phyloP scores from a whole-genome alignment of 805 yeast genomes.

The Schwanniomyces occidentalis region DNA sequence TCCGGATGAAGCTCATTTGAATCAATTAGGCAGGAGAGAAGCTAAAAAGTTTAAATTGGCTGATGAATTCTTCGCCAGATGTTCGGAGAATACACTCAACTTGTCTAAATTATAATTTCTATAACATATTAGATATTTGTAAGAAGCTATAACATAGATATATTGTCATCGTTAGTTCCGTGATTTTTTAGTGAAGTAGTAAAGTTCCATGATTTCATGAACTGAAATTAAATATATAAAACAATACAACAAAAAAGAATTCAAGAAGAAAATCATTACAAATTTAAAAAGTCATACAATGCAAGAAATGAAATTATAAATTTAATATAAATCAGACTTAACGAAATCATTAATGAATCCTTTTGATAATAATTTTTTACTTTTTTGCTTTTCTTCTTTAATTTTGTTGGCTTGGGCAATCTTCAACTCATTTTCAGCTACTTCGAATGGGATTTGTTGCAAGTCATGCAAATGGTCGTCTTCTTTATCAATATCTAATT shows the following conservation, averaged over 20 bases:
- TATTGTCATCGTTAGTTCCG: too few species aligned
- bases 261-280: too few species aligned
- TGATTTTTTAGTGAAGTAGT: too few species aligned
- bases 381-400: constrained; percentile 43
- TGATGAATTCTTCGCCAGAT: constrained; percentile 33
- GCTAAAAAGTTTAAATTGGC: constrained; percentile 36
- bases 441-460: constrained; percentile 59
- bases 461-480: constrained; percentile 63
- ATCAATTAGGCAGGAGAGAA: constrained; percentile 54
- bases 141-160: too few species aligned
- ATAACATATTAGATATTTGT: too few species aligned
- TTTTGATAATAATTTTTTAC: constrained; percentile 49
- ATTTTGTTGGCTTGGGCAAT: constrained; percentile 30
- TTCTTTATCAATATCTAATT: constrained; percentile 84
- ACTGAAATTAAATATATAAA: too few species aligned
- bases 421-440: constrained; percentile 52
- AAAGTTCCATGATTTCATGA: too few species aligned
- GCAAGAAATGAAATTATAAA: too few species aligned
- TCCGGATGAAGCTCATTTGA: constrained; percentile 66
- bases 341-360: constrained; percentile 61
- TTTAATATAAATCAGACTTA: constrained; percentile 53
- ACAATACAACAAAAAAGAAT: too few species aligned
- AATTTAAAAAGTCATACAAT: too few species aligned
- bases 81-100: constrained; percentile 16
- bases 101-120: constrained; percentile 27